These are phyloP conservation scores for Sporisorium exsertum DNA, from an alignment of 1,284 basidiomycete genomes.

Conservation along the genomic window DNA sequence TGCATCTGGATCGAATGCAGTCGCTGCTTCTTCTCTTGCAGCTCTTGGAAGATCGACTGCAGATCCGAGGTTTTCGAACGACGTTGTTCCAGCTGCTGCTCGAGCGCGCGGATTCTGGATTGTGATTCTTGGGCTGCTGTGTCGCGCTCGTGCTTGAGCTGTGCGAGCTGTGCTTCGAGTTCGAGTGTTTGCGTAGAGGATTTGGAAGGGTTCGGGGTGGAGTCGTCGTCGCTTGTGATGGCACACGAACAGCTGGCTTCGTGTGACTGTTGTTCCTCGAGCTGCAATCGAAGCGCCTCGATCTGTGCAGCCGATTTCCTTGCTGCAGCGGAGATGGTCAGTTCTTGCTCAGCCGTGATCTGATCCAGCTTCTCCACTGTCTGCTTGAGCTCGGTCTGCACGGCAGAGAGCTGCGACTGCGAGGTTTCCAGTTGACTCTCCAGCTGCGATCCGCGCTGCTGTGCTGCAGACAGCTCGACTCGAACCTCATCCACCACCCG, in stretches of 20 bases:
- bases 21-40: slow-evolving; percentile 24
- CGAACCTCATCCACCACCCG: not conserved
- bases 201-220: not conserved
- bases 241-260: not conserved
- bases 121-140: not conserved
- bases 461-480: not conserved
- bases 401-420: not conserved
- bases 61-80: slow-evolving; percentile 1
- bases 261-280: slow-evolving; percentile 7
- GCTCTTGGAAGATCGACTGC: slow-evolving; percentile 13
- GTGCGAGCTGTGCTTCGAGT: slow-evolving; percentile 4
- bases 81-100: slow-evolving; percentile 5
- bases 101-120: not conserved
- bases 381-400: slow-evolving; percentile 13
- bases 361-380: slow-evolving; percentile 28
- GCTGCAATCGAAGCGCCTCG: slow-evolving; percentile 14
- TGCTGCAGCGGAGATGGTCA: slow-evolving; percentile 24
- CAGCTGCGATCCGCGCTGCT: not conserved
- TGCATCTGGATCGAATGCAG: slow-evolving; percentile 28
- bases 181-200: not conserved
- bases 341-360: slow-evolving; percentile 21
- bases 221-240: not conserved
- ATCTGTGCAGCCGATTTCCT: slow-evolving; percentile 21
- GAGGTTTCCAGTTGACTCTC: not conserved
- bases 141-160: not conserved